Conservation (phyloP, 805 yeast genomes). For the Kodamaea kaohsiungensis region DNA sequence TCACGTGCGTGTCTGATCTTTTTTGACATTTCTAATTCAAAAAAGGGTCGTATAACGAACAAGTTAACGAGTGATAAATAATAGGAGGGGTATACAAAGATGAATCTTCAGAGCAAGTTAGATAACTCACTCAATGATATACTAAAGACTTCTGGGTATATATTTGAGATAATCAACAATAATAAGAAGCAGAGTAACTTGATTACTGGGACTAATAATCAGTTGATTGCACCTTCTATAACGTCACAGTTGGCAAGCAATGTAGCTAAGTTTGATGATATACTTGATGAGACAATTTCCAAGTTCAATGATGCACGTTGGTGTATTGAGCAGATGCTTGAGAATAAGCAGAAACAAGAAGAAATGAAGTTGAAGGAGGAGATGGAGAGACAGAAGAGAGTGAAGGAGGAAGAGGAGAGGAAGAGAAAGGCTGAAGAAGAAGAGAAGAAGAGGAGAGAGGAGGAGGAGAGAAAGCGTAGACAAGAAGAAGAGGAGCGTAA, state of each 20-base stretch:
- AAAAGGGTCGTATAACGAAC: neutral
- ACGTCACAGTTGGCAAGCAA: constrained; percentile 35
- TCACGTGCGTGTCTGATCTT: neutral
- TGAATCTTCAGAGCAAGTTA: constrained; percentile 42
- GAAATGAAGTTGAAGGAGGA: constrained; percentile 40
- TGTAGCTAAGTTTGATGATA: constrained; percentile 40
- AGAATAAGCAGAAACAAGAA: constrained; percentile 43
- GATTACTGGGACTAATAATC: constrained; percentile 43
- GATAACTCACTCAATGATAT: constrained; percentile 42
- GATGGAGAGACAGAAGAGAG: constrained; percentile 27
- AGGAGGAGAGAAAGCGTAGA: constrained; percentile 18
- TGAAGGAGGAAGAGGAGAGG: constrained; percentile 28
- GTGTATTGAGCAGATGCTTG: constrained; percentile 45
- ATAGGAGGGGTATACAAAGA: constrained; percentile 9
- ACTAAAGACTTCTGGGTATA: constrained; percentile 43
- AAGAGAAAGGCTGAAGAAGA: constrained; percentile 21
- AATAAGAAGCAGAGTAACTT: constrained; percentile 42
- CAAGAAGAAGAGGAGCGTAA: constrained; percentile 18
- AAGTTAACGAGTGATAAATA: neutral
- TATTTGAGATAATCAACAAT: constrained; percentile 42
- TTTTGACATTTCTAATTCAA: neutral
- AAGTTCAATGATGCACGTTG: constrained; percentile 45
- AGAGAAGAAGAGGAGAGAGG: constrained; percentile 15
- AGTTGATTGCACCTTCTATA: constrained; percentile 38
- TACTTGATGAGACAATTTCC: constrained; percentile 42